phyloP scores from a whole-genome alignment of 2,329 filamentous ascomycete genomes.

The Aspergillus spinulosporus region DNA sequence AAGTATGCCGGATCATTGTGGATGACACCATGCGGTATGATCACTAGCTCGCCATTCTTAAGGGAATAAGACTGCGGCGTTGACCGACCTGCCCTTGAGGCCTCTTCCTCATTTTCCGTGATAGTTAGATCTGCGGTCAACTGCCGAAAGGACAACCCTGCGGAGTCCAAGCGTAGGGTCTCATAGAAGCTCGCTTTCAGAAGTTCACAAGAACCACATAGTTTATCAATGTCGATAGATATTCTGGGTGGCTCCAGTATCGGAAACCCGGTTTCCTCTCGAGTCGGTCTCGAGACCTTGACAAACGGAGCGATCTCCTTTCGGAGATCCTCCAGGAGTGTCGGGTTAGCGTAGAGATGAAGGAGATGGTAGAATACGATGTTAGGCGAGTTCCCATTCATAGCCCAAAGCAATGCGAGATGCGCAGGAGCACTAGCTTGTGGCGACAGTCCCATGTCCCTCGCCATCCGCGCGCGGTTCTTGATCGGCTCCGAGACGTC shows the following conservation, averaged over 20 bases:
- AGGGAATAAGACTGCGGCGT: conserved; percentile 43
- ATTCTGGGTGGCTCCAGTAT: conserved; percentile 47
- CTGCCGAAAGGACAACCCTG: conserved; percentile 45
- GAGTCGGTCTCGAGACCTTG: conserved; percentile 38
- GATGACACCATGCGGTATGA: conserved; percentile 47
- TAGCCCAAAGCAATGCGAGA: conserved; percentile 55
- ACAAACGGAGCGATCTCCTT: conserved; percentile 49
- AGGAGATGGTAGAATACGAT: conserved; percentile 56
- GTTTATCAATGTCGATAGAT: conserved; percentile 41
- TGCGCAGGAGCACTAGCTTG: conserved; percentile 44
- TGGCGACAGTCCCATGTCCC: conserved; percentile 38
- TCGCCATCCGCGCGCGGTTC: conserved; percentile 44
- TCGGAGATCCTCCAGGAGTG: conserved; percentile 45
- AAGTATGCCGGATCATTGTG: conserved; percentile 46
- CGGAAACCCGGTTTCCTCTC: conserved; percentile 42
- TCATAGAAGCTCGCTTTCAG: conserved; percentile 51
- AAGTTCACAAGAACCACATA: conserved; percentile 48
- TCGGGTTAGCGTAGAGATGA: conserved; percentile 46
- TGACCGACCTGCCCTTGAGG: conserved; percentile 26
- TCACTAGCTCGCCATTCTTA: conserved; percentile 45
- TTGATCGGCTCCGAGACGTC: conserved; percentile 50
- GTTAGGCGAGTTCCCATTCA: conserved; percentile 55
- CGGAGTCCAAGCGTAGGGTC: conserved; percentile 46
- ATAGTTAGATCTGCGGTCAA: conserved; percentile 42
- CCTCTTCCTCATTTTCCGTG: conserved; percentile 42